Conservation (phyloP, 108 stramenopile species). For the Stephanodiscus triporus region DNA sequence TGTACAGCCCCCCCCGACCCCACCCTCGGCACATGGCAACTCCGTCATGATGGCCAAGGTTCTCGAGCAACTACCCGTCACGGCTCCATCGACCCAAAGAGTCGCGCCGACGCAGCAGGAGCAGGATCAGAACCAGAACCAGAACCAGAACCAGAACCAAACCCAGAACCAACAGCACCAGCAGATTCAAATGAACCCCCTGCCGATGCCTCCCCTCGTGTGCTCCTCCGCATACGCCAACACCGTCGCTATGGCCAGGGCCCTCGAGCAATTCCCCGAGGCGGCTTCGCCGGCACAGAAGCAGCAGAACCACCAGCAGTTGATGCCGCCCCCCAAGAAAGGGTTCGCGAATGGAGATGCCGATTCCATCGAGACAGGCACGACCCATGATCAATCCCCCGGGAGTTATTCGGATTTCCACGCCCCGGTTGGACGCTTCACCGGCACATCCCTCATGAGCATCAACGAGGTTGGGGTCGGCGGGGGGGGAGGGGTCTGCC, state of each 20-base stretch:
- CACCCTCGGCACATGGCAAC: neutral
- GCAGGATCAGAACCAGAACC: too few relatives aligned
- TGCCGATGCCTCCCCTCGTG: neutral
- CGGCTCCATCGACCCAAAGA: too few relatives aligned
- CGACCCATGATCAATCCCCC: too few relatives aligned
- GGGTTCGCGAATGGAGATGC: too few relatives aligned
- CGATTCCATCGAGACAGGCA: too few relatives aligned
- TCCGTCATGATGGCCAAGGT: slow-evolving; percentile 24
- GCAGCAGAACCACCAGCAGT: neutral
- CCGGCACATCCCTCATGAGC: neutral
- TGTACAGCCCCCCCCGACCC: neutral
- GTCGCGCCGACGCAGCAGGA: neutral
- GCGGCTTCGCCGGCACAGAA: slow-evolving; percentile 6
- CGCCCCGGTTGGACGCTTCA: slow-evolving; percentile 1
- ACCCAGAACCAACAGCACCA: neutral
- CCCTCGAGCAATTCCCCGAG: slow-evolving; percentile 12
- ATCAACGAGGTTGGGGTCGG: too few relatives aligned
- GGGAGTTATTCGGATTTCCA: neutral
- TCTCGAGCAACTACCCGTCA: slow-evolving; percentile 19
- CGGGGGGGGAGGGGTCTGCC: too few relatives aligned
- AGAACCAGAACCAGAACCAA: too few relatives aligned
- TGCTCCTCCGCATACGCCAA: too few relatives aligned
- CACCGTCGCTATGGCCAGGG: slow-evolving; percentile 19
- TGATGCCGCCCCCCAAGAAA: too few relatives aligned
- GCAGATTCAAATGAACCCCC: neutral